Evolutionary conservation across 2,329 filamentous ascomycete species (phyloP), one percentile per base, ranked within the genome.

Genomic region (Fusarium sp.): DNA sequence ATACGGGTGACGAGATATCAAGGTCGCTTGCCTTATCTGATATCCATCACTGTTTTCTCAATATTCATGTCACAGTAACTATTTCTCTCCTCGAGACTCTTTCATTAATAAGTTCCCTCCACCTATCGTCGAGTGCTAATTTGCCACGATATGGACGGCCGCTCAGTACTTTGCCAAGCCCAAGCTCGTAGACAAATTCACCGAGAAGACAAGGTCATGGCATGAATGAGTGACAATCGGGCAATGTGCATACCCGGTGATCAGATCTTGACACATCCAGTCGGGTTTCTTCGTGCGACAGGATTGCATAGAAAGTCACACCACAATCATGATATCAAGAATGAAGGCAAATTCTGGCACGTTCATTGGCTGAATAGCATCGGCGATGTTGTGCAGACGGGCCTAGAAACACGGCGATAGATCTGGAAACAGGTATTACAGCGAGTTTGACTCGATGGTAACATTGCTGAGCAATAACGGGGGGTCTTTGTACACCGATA

Each of bases 271-370:
- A 46, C 42, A 46, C 42, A 46, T 10, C 23, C 23, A n/a, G 23
- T 25, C 14, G 27, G 14, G 42, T 46, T 46, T 46, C 23, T 25
- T 46, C 14, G 23, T 46, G 42, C 42, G 42, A 46, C 23, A 3
- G 42, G 42, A 27, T 25, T 27, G 14, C 23, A 9, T n/a, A 46
- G 23, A 46, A 25, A 16, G 42, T 46, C 42, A 46, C 42, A 46
- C 42, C 42, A 46, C 42, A 16, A 46, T 46, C 42, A 27, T 46
- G 42, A 25, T 25, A 46, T 46, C 23, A 25, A 46, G 13, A 46
- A 25, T 27, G 23, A 27, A 46, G 23, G 42, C 4, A n/a, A 46
- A 46, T 9, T 16, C 23, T 46, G 23, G 14, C 14, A 27, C 23
- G 23, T 9, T 46, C 6, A 9, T 46, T 46, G 42, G 42, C 10